A percentile compares a stretch with the other conserved stretches of the same genome.
Conservation (phyloP, 495 filamentous ascomycete species). For the Patellaria atrata region DNA sequence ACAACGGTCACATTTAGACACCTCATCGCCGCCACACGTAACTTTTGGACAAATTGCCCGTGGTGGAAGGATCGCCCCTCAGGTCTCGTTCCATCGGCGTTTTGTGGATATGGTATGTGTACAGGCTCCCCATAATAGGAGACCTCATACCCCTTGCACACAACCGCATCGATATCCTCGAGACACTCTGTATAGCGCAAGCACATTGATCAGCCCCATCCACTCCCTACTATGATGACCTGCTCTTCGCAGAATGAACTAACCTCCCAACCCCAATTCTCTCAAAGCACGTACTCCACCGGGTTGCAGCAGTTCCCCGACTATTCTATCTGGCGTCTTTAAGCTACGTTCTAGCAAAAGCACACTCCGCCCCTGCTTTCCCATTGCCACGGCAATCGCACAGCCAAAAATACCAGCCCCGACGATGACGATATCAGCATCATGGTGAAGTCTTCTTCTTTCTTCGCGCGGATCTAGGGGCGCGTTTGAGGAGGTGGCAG, state of each 20-base stretch:
- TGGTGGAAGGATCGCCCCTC: constrained; percentile 34
- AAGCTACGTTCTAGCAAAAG: constrained; percentile 79
- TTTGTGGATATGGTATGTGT: constrained; percentile 53
- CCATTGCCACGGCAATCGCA: constrained; percentile 67
- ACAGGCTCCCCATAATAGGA: constrained; percentile 69
- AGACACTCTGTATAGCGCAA: constrained; percentile 44
- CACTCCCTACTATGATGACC: background rate
- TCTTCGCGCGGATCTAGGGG: constrained; percentile 15
- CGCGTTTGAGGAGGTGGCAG: no score
- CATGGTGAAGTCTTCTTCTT: constrained; percentile 26
- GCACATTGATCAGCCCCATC: background rate
- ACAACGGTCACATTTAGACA: constrained; percentile 34
- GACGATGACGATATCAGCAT: constrained; percentile 68
- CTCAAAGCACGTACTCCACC: constrained; percentile 73
- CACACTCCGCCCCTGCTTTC: constrained; percentile 75
- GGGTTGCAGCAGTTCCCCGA: constrained; percentile 88
- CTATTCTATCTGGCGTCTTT: constrained; percentile 91
- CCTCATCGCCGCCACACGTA: constrained; percentile 23
- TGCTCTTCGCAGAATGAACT: constrained; percentile 2
- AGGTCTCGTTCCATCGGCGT: constrained; percentile 17
- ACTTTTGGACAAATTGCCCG: constrained; percentile 30
- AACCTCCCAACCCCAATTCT: constrained; percentile 52
- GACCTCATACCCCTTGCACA: constrained; percentile 72
- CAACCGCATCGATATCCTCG: constrained; percentile 76
- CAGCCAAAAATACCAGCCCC: constrained; percentile 85